Base-by-base conservation (phyloP, 108 stramenopile species). In the Cyclotella baltica region DNA sequence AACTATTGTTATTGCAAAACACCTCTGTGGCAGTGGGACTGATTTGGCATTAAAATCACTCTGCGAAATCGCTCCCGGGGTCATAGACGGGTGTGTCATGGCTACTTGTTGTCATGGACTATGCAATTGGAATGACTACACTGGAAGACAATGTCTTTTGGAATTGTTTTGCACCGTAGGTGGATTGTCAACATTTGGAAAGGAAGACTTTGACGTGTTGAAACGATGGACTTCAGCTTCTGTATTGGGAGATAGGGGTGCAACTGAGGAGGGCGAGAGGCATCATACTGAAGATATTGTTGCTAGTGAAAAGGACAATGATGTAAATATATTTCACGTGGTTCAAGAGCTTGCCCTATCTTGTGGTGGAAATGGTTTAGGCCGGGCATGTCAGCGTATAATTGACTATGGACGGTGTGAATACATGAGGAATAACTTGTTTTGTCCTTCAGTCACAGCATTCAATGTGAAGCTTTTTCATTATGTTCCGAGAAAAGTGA, bases 91-190 rank as follows among this genome's bases (percentile, higher is more conserved):
- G 22, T 96, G 91, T 76, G 65, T 93, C 43, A 72, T 96, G 59
- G 94, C 94, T 0, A 96, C 94, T 4, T 96, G 94, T 61, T 96
- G 94, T 67, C 94, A 96, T 79, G 94, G 94, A 20, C 72, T 92
- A 10, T 96, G 94, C 67, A 67, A 67, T 46, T 96, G 92, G 92
- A 67, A 83, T 1, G 88, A 89, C 27, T 96, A 93, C 56, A 91
- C 92, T 22, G 94, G 94, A 10, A 84, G 94, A 56, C 85, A 92
- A 68, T 85, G 76, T 70, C 75, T 93, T 30, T 34, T 78, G 40
- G 22, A 16, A 31, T 72, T 85, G 34, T 85, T 85, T 43, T 46
- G 83, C 28, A 27, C 16, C 23, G 67, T 68, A 19, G 48, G 86
- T 77, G 86, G 76, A 33, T n/a, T 76, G 36, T 37, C 72, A 3